Conservation (phyloP, 148 eudicot species). For the Camellia lanceoleosa region DNA sequence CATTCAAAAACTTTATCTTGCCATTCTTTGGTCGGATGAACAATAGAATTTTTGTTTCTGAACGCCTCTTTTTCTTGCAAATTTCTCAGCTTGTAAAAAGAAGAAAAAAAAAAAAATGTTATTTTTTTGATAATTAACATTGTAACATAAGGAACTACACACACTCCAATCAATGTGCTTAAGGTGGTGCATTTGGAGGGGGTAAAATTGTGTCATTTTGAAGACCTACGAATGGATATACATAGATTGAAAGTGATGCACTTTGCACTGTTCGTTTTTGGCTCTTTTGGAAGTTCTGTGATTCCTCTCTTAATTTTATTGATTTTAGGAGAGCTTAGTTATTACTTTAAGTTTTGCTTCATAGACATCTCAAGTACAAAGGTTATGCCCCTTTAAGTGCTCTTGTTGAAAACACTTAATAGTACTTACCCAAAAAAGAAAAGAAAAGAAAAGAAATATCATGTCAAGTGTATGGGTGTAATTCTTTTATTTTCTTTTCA, state of each 20-base stretch:
- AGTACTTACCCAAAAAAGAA: neutral
- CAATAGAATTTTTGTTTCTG: neutral
- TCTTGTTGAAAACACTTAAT: neutral
- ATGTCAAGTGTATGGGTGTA: neutral
- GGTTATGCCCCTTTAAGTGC: neutral
- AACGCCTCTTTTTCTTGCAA: neutral
- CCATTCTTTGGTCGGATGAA: neutral
- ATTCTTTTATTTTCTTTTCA: neutral
- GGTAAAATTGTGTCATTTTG: neutral
- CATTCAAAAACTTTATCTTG: slow-evolving; percentile 3
- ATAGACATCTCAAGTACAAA: neutral
- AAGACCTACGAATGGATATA: neutral
- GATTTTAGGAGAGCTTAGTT: neutral
- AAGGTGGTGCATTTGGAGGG: neutral
- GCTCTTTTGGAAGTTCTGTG: neutral
- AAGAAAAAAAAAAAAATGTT: neutral
- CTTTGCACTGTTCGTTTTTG: neutral
- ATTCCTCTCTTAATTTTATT: neutral
- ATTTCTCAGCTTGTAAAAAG: neutral
- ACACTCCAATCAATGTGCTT: neutral
- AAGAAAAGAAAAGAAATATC: neutral
- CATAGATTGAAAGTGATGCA: neutral
- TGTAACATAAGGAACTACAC: neutral
- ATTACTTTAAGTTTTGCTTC: neutral
- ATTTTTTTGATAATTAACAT: neutral